Percentiles rank a stretch among this genome's conserved stretches.
Evolutionary conservation across 306 rosid species (phyloP).

Genomic region (Prunus mume): DNA sequence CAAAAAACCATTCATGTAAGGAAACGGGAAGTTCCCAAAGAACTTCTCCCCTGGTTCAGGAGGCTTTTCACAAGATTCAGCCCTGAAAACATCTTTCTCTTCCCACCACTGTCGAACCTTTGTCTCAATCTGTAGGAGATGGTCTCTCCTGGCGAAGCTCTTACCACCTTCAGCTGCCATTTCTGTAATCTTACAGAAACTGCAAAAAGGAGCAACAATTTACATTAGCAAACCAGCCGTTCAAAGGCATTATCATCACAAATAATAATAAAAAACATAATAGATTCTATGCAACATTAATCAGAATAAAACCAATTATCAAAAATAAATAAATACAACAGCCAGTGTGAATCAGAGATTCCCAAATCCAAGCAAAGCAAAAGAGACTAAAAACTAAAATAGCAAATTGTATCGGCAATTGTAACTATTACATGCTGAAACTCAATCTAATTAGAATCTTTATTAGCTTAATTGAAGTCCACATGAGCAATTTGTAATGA

Average conservation of each 20-base stretch:
- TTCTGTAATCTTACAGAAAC: constrained; percentile 38
- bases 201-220: constrained; percentile 10
- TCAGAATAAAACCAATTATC: not conserved
- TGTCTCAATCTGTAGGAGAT: constrained; percentile 63
- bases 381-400: not conserved
- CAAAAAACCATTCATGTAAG: constrained; percentile 86
- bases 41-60: constrained; percentile 73
- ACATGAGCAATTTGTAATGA: not conserved
- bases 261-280: not conserved
- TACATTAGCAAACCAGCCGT: not conserved
- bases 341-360: not conserved
- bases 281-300: not conserved
- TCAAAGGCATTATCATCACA: not conserved
- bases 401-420: not conserved
- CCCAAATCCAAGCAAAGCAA: not conserved
- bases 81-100: constrained; percentile 61
- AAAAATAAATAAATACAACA: not conserved
- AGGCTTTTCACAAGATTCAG: constrained; percentile 60
- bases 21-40: constrained; percentile 89
- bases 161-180: constrained; percentile 74
- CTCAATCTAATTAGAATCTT: not conserved
- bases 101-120: constrained; percentile 82
- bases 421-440: not conserved
- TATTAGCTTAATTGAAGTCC: not conserved
- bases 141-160: constrained; percentile 79